Percentiles rank a stretch among this genome's conserved stretches.
These are phyloP conservation scores for Trichomonas tenax DNA, from an alignment of 208 protist genomes.

Conservation along the genomic window DNA sequence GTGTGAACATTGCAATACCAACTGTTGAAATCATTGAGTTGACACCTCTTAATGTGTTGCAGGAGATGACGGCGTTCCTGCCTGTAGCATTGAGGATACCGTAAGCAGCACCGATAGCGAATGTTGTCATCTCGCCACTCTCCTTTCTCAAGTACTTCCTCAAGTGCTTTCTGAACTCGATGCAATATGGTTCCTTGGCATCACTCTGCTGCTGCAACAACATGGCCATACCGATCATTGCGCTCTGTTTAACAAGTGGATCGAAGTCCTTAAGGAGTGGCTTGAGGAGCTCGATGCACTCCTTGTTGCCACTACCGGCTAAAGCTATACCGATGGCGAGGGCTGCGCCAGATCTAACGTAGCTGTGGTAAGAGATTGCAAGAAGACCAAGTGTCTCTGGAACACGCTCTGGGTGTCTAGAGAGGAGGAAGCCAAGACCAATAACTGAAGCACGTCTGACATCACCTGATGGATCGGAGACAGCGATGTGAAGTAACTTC, in stretches of 20 bases:
- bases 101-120: background rate
- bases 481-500: constrained; percentile 79
- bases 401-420: constrained; percentile 71
- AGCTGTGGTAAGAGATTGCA: constrained; percentile 73
- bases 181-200: background rate
- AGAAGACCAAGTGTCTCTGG: constrained; percentile 56
- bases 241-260: constrained; percentile 69
- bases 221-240: constrained; percentile 78
- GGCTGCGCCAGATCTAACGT: constrained; percentile 85
- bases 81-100: background rate
- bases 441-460: constrained; percentile 89
- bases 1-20: background rate
- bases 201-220: constrained; percentile 53
- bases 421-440: constrained; percentile 89
- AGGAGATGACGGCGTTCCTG: constrained; percentile 6
- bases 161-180: background rate
- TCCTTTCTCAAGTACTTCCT: background rate
- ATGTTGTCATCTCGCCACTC: background rate
- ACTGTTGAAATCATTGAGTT: background rate
- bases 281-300: constrained; percentile 68
- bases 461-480: constrained; percentile 88
- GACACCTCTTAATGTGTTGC: background rate
- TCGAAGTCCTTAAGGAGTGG: constrained; percentile 70
- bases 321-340: constrained; percentile 87
- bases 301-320: constrained; percentile 53